Conservation (phyloP, 2,329 filamentous ascomycete species). For the Pseudopyricularia cyperi region DNA sequence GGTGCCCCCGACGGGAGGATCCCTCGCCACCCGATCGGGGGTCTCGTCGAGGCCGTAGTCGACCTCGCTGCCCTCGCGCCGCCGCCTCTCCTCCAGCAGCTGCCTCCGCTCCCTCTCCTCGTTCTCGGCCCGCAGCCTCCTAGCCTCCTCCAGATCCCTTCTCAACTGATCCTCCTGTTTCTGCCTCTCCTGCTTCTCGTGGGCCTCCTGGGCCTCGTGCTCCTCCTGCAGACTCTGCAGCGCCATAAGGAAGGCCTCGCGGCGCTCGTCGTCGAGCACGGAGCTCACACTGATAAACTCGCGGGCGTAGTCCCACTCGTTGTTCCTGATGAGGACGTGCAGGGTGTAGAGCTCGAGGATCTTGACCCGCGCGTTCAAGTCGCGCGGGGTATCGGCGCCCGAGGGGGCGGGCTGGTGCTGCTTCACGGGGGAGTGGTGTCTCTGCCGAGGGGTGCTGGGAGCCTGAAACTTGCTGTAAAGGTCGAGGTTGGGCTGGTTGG, state of each 20-base stretch:
- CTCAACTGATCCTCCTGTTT: constrained; percentile 43
- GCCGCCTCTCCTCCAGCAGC: constrained; percentile 38
- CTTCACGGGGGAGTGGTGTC: constrained; percentile 32
- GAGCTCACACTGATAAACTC: constrained; percentile 83
- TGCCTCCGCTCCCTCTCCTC: constrained; percentile 40
- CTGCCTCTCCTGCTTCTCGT: constrained; percentile 44
- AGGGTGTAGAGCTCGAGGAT: constrained; percentile 91
- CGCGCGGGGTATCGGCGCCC: constrained; percentile 70
- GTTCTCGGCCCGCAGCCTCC: constrained; percentile 42
- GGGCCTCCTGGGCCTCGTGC: constrained; percentile 57
- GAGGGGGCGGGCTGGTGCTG: constrained; percentile 22
- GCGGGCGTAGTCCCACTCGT: constrained; percentile 89
- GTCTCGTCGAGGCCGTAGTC: constrained; percentile 57
- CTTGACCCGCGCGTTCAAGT: constrained; percentile 74
- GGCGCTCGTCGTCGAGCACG: constrained; percentile 80
- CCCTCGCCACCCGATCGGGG: constrained; percentile 19
- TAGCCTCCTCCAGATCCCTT: constrained; percentile 43
- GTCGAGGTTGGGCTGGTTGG: constrained; percentile 60
- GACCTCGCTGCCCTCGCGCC: constrained; percentile 42
- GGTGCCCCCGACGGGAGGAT: neutral
- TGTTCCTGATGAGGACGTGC: constrained; percentile 84
- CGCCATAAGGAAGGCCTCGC: constrained; percentile 79
- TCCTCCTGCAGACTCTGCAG: constrained; percentile 76
- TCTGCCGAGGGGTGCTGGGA: constrained; percentile 26
- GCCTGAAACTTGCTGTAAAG: constrained; percentile 45